phyloP scores from a whole-genome alignment of 371 early-diverging fungal genomes.

The Mortierella sp. region DNA sequence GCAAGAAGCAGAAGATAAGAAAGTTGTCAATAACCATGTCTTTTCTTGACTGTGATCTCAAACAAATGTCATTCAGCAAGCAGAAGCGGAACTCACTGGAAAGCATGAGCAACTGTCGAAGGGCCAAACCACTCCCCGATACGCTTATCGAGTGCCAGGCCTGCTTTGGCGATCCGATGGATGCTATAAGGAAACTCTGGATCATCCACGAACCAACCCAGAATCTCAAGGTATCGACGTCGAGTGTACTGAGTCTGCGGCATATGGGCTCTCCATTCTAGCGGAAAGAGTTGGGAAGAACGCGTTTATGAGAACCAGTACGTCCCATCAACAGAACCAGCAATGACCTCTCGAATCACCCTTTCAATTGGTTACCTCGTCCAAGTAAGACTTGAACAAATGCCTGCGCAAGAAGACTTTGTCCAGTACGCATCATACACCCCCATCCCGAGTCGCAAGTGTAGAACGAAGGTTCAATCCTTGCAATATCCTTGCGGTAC shows the following conservation, averaged over 20 bases:
- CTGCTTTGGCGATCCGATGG: slow-evolving; percentile 86
- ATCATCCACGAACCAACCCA: slow-evolving; percentile 87
- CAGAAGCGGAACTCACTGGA: slow-evolving; percentile 68
- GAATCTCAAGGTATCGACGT: slow-evolving; percentile 60
- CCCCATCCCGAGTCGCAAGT: slow-evolving; percentile 96
- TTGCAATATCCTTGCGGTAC: slow-evolving; percentile 87
- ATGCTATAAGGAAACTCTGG: slow-evolving; percentile 87
- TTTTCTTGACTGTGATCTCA: not conserved
- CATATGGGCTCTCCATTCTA: too few relatives aligned
- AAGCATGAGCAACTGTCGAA: slow-evolving; percentile 86
- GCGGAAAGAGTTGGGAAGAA: too few relatives aligned
- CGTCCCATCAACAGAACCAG: not conserved
- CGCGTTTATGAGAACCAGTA: too few relatives aligned
- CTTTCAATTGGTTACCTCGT: slow-evolving; percentile 60
- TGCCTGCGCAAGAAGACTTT: slow-evolving; percentile 90
- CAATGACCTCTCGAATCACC: too few relatives aligned
- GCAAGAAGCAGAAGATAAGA: not conserved
- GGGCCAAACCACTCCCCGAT: slow-evolving; percentile 98
- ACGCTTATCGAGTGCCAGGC: slow-evolving; percentile 82
- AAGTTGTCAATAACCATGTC: not conserved
- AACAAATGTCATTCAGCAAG: not conserved
- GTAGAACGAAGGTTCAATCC: slow-evolving; percentile 81
- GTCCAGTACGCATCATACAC: slow-evolving; percentile 97
- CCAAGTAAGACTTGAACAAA: slow-evolving; percentile 75
- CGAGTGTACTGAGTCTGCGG: too few relatives aligned